Conservation (phyloP, 192 early-diverging fungal species). For the Paraglomus occultum region DNA sequence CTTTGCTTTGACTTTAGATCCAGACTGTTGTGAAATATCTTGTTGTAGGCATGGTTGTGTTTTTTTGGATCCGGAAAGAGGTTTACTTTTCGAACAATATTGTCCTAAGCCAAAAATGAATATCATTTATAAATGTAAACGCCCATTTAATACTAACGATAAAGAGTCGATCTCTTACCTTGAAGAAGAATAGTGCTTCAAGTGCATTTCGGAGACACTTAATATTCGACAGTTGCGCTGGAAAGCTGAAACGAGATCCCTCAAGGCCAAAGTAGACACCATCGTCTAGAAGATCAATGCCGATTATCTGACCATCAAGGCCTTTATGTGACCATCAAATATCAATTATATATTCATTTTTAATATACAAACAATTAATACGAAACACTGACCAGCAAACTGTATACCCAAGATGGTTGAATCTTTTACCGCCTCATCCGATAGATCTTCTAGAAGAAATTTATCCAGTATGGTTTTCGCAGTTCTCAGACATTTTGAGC, state of each 20-base stretch:
- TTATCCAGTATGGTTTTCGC: slow-evolving; percentile 16
- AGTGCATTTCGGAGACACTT: slow-evolving; percentile 2
- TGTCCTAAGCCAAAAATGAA: slow-evolving; percentile 24
- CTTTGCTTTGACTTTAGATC: neutral
- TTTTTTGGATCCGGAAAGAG: slow-evolving; percentile 18
- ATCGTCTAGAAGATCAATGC: slow-evolving; percentile 9
- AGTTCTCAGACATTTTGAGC: slow-evolving; percentile 24
- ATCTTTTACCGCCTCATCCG: neutral
- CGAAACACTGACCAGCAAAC: slow-evolving; percentile 10
- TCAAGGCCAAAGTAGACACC: slow-evolving; percentile 14
- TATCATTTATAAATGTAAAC: slow-evolving; percentile 4
- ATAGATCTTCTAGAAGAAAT: slow-evolving; percentile 24
- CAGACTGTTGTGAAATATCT: slow-evolving; percentile 15
- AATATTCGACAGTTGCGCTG: slow-evolving; percentile 11
- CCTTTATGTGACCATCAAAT: neutral
- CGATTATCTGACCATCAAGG: slow-evolving; percentile 4
- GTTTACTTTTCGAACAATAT: slow-evolving; percentile 22
- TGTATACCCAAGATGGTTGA: neutral
- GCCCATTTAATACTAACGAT: neutral
- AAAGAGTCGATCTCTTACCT: slow-evolving; percentile 1
- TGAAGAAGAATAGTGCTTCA: slow-evolving; percentile 12
- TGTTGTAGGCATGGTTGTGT: slow-evolving; percentile 6
- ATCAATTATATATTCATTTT: neutral
- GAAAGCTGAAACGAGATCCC: slow-evolving; percentile 11
- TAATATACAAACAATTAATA: neutral